Percentiles rank a stretch among this genome's conserved stretches.
These are phyloP conservation scores for Miamiensis avidus DNA, from an alignment of 169 alveolate species.

Conservation along the genomic window DNA sequence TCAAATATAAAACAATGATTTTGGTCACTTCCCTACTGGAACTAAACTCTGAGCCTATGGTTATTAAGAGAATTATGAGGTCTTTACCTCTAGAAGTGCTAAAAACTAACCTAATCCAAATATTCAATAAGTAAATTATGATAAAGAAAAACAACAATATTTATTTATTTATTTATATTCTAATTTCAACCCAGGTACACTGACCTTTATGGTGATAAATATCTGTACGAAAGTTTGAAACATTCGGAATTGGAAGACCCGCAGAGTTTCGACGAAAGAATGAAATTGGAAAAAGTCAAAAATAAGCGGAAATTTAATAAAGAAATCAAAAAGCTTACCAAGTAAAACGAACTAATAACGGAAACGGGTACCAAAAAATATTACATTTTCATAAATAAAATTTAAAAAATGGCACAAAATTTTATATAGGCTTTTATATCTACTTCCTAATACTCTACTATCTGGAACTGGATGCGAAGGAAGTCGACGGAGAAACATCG, in stretches of 20 bases:
- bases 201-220: conserved; percentile 23
- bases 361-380: no score
- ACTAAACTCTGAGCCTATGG: conserved; percentile 35
- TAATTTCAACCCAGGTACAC: conserved; percentile 6
- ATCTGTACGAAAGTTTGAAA: conserved; percentile 27
- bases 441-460: conserved; percentile 11
- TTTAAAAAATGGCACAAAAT: no score
- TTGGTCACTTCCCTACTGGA: conserved; percentile 39
- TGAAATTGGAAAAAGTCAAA: neutral
- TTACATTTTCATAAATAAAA: no score
- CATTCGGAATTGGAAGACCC: conserved; percentile 14
- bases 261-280: neutral
- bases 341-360: neutral
- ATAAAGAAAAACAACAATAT: no score
- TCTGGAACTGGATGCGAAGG: conserved; percentile 8
- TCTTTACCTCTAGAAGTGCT: conserved; percentile 36
- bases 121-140: conserved; percentile 13
- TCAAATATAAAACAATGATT: conserved; percentile 44
- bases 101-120: conserved; percentile 27
- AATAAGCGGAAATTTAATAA: neutral
- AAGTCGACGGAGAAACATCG: conserved; percentile 12
- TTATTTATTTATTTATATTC: no score
- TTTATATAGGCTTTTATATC: conserved; percentile 6
- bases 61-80: conserved; percentile 48
- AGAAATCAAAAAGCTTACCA: neutral